Conservation (phyloP, 169 alveolate genomes). For the Plasmodium falciparum region DNA sequence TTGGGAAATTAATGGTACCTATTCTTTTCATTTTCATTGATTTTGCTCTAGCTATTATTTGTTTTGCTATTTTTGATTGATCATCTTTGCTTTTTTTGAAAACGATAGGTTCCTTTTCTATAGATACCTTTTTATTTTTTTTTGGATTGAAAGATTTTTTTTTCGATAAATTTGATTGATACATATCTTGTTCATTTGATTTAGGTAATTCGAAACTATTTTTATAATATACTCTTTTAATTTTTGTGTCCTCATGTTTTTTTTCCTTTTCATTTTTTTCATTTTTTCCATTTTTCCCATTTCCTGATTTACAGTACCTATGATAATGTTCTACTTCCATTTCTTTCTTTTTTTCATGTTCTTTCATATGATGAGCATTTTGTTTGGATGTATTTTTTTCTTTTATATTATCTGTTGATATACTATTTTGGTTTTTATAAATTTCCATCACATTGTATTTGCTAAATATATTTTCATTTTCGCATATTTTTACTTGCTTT, state of each 20-base stretch:
- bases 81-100: slow-evolving; percentile 32
- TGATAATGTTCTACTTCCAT: slow-evolving; percentile 18
- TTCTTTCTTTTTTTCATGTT: slow-evolving; percentile 17
- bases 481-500: slow-evolving; percentile 71
- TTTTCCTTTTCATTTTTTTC: slow-evolving; percentile 22
- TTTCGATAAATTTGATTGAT: slow-evolving; percentile 10
- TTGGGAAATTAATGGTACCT: slow-evolving; percentile 40
- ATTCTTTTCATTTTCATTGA: slow-evolving; percentile 33
- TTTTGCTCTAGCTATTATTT: slow-evolving; percentile 37
- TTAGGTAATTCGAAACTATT: slow-evolving; percentile 3
- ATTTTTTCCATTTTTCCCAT: slow-evolving; percentile 17
- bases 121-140: slow-evolving; percentile 18
- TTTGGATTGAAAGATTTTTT: background rate
- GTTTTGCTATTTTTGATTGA: slow-evolving; percentile 24
- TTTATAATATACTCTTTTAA: slow-evolving; percentile 17
- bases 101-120: slow-evolving; percentile 11
- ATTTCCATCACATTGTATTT: slow-evolving; percentile 57
- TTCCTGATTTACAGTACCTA: slow-evolving; percentile 29
- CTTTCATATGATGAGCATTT: slow-evolving; percentile 11
- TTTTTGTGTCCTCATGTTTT: slow-evolving; percentile 12
- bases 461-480: slow-evolving; percentile 47
- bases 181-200: slow-evolving; percentile 36
- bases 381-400: slow-evolving; percentile 2
- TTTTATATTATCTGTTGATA: slow-evolving; percentile 36
- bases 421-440: slow-evolving; percentile 8